Evolutionary conservation across 495 filamentous ascomycete species (phyloP).

Genomic region (Saxophila tyrrhenica): DNA sequence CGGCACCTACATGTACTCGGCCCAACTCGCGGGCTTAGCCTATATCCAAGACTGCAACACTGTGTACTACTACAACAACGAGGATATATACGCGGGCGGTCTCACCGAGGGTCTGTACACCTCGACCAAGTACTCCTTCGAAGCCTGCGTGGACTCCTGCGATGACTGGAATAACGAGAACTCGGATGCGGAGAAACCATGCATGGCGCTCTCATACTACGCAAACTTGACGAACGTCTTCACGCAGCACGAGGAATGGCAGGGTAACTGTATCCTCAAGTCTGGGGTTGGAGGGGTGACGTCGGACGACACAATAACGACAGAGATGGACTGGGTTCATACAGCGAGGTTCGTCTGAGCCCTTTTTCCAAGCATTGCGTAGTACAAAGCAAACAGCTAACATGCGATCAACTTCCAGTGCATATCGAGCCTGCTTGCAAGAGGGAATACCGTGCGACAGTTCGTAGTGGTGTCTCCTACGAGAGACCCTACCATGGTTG

Average conservation of each 20-base stretch:
- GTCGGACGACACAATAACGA: background rate
- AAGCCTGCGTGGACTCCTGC: background rate
- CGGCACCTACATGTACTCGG: background rate
- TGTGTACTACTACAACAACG: background rate
- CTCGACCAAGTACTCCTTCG: background rate
- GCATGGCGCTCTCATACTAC: background rate
- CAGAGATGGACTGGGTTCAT: background rate
- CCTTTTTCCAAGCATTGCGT: background rate
- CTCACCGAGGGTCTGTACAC: background rate
- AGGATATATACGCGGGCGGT: background rate
- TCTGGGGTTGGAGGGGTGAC: background rate
- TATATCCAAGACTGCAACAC: background rate
- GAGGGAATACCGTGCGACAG: background rate
- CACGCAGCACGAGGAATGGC: background rate
- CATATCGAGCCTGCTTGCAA: background rate
- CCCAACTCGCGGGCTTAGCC: background rate
- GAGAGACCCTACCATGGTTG: too few species aligned
- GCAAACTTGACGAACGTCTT: background rate
- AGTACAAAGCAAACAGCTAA: background rate
- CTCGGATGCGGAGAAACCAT: background rate
- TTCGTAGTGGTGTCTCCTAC: too few species aligned
- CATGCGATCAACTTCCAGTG: background rate
- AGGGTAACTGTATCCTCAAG: background rate
- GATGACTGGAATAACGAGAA: background rate
- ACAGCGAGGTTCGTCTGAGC: background rate